A percentile compares a stretch with the other conserved stretches of the same genome.
These are phyloP conservation scores for Boletellus sp. DNA, from an alignment of 768 basidiomycete genomes.

Conservation along the genomic window DNA sequence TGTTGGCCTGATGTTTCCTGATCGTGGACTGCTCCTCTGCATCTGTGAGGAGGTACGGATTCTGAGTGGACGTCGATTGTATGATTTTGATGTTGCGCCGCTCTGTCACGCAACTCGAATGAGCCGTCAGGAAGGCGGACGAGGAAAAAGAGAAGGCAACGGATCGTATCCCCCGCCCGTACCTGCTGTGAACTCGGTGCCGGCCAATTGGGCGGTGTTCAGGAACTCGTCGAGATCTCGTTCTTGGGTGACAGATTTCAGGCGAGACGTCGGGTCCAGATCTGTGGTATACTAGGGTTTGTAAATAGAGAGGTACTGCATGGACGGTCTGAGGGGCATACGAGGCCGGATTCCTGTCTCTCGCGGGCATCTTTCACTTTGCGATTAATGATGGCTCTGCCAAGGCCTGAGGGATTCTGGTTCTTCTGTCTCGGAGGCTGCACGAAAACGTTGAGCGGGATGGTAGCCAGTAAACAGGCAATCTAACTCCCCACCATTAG, in stretches of 20 bases:
- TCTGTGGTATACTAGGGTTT: constrained; percentile 64
- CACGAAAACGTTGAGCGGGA: background rate
- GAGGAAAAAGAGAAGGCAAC: background rate
- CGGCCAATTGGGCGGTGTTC: constrained; percentile 91
- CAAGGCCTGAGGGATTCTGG: constrained; percentile 77
- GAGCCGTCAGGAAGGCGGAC: constrained; percentile 4
- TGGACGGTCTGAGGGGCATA: constrained; percentile 33
- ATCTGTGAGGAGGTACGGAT: constrained; percentile 82
- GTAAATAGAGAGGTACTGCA: background rate
- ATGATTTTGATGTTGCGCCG: constrained; percentile 79
- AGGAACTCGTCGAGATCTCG: constrained; percentile 93
- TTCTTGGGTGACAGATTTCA: constrained; percentile 95
- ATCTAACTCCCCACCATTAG: constrained; percentile 12
- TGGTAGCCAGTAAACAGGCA: background rate
- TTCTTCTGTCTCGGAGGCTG: constrained; percentile 60
- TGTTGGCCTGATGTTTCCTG: constrained; percentile 72
- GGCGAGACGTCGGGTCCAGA: constrained; percentile 56
- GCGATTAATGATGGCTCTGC: constrained; percentile 92
- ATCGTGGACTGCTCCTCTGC: constrained; percentile 76
- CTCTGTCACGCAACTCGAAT: constrained; percentile 40
- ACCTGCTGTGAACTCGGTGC: constrained; percentile 96
- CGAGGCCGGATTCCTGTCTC: constrained; percentile 52
- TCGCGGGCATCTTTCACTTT: constrained; percentile 46
- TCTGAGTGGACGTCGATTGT: constrained; percentile 54
- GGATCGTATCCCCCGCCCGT: constrained; percentile 18